Evolutionary conservation across 768 basidiomycete genomes (phyloP).

Genomic region (Albatrellus ellisii): DNA sequence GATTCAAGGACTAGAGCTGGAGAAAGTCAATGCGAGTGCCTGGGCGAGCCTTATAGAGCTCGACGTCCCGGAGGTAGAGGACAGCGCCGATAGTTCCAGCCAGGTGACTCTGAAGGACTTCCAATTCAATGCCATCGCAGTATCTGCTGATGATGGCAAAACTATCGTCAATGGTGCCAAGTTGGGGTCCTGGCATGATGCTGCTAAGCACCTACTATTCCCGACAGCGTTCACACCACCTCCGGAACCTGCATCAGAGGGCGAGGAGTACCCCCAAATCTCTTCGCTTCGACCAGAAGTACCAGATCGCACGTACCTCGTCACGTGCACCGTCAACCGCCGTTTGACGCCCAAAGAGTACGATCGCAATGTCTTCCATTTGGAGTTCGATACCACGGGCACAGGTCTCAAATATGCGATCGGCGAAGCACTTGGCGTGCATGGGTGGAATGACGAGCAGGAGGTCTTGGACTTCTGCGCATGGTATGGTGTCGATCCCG

Average conservation of each 20-base stretch:
- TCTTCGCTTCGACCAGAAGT: slow-evolving; percentile 76
- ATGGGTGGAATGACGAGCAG: slow-evolving; percentile 91
- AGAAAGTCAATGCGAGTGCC: slow-evolving; percentile 39
- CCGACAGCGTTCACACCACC: slow-evolving; percentile 61
- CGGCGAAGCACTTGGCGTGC: slow-evolving; percentile 92
- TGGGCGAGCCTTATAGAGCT: slow-evolving; percentile 60
- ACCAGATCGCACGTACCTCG: slow-evolving; percentile 81
- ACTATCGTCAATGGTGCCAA: slow-evolving; percentile 47
- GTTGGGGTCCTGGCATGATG: slow-evolving; percentile 68
- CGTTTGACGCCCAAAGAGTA: slow-evolving; percentile 92
- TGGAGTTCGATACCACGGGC: slow-evolving; percentile 86
- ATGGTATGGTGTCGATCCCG: slow-evolving; percentile 84
- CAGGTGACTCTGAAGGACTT: slow-evolving; percentile 37
- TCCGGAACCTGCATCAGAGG: slow-evolving; percentile 19
- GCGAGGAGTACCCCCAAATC: slow-evolving; percentile 39
- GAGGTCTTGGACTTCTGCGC: slow-evolving; percentile 83
- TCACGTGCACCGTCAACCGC: slow-evolving; percentile 88
- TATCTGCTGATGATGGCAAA: slow-evolving; percentile 45
- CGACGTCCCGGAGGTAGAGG: slow-evolving; percentile 17
- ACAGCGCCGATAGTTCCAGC: slow-evolving; percentile 7
- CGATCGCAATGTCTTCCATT: slow-evolving; percentile 97
- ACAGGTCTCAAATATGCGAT: slow-evolving; percentile 93
- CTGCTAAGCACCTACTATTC: slow-evolving; percentile 83
- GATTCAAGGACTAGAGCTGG: slow-evolving; percentile 35
- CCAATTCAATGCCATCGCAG: slow-evolving; percentile 62